Conservation (phyloP, 2,329 filamentous ascomycete genomes). For the Fusarium annulatum region DNA sequence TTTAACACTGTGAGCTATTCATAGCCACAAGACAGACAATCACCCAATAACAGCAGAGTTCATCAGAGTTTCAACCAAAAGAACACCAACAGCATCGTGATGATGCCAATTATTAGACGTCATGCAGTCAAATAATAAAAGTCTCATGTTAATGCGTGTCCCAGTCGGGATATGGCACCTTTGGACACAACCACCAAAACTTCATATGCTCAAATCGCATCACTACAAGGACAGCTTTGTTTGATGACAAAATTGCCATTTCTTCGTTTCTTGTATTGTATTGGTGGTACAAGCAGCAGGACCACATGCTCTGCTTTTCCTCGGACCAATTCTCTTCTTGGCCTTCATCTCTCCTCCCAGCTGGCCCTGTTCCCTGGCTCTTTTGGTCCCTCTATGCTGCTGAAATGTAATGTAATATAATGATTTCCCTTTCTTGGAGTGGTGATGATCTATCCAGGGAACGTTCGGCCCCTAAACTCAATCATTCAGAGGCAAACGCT, state of each 20-base stretch:
- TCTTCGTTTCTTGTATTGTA: constrained; percentile 35
- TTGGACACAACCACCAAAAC: background rate
- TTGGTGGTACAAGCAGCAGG: constrained; percentile 50
- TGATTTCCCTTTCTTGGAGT: constrained; percentile 54
- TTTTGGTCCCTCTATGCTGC: constrained; percentile 45
- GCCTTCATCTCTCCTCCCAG: constrained; percentile 13
- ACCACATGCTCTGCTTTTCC: constrained; percentile 41
- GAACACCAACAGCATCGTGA: background rate
- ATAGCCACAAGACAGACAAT: background rate
- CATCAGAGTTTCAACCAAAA: constrained; percentile 7
- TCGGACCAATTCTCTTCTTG: constrained; percentile 26
- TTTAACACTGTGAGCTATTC: constrained; percentile 27
- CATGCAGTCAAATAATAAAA: background rate
- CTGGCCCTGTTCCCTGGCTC: constrained; percentile 31
- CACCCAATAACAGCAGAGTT: constrained; percentile 16
- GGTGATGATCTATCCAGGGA: constrained; percentile 61
- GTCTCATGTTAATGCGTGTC: background rate
- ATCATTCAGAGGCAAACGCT: constrained; percentile 42
- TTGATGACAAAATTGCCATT: constrained; percentile 26
- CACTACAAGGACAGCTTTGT: constrained; percentile 4
- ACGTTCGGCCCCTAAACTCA: constrained; percentile 41
- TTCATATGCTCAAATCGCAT: background rate
- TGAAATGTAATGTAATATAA: constrained; percentile 32
- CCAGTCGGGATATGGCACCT: background rate
- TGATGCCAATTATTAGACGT: constrained; percentile 28